phyloP scores from a whole-genome alignment of 2,329 filamentous ascomycete species.

The Chalaropsis thielavioides region DNA sequence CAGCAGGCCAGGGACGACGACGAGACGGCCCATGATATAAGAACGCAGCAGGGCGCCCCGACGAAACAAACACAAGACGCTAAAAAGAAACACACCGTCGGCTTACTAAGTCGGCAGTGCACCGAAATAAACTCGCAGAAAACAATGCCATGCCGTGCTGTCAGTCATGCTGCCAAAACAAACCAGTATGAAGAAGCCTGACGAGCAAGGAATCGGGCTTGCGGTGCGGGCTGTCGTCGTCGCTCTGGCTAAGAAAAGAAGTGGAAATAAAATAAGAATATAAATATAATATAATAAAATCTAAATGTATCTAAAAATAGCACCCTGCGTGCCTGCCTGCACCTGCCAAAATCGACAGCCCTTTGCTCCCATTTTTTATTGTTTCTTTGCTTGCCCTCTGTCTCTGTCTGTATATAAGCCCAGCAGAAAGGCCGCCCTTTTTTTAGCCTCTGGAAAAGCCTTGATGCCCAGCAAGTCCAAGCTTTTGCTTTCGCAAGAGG shows the following conservation, averaged over 20 bases:
- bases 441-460: not conserved
- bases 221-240: too few relatives aligned
- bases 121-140: not conserved
- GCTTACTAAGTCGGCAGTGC: not conserved
- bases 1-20: too few relatives aligned
- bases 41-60: not conserved
- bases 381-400: not conserved
- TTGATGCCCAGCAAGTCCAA: not conserved
- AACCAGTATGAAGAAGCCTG: too few relatives aligned
- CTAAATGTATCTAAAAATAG: too few relatives aligned
- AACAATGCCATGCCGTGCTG: not conserved
- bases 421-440: not conserved
- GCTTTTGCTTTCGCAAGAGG: not conserved
- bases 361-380: too few relatives aligned
- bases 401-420: not conserved
- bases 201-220: too few relatives aligned
- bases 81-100: not conserved
- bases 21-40: too few relatives aligned
- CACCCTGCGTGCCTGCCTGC: too few relatives aligned
- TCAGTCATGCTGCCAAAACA: conserved; percentile 1
- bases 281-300: too few relatives aligned
- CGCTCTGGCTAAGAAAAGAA: too few relatives aligned
- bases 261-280: too few relatives aligned
- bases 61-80: not conserved
- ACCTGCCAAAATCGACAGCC: too few relatives aligned